phyloP scores from a whole-genome alignment of 768 basidiomycete species.

The Leucosporidium creatinivorum region DNA sequence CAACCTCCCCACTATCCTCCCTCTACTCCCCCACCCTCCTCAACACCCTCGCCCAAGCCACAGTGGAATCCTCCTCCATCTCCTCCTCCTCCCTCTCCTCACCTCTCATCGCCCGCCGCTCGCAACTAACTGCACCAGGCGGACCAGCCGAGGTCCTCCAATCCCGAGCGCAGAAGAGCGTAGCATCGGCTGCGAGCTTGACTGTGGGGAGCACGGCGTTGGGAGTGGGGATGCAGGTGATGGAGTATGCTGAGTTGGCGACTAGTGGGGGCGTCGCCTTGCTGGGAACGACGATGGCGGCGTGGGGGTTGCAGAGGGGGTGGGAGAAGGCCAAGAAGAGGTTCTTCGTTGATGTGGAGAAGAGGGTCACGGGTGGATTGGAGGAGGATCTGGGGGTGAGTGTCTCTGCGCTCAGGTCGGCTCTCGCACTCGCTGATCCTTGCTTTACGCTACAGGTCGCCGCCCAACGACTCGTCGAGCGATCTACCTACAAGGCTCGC shows the following conservation, averaged over 20 bases:
- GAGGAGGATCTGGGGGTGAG: slow-evolving; percentile 27
- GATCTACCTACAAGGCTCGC: slow-evolving; percentile 1
- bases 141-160: slow-evolving; percentile 32
- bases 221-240: background rate
- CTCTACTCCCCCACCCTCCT: slow-evolving; percentile 23
- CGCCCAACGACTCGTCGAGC: background rate
- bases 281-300: slow-evolving; percentile 20
- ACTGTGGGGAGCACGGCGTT: background rate
- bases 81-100: slow-evolving; percentile 18
- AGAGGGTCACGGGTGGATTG: slow-evolving; percentile 20
- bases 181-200: slow-evolving; percentile 3
- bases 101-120: slow-evolving; percentile 19
- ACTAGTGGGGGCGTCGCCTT: slow-evolving; percentile 17
- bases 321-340: slow-evolving; percentile 28
- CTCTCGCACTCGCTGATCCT: background rate
- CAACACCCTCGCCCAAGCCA: slow-evolving; percentile 14
- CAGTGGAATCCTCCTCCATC: background rate
- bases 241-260: slow-evolving; percentile 11
- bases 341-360: slow-evolving; percentile 29
- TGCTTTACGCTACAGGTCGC: slow-evolving; percentile 1
- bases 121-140: slow-evolving; percentile 28
- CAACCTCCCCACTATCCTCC: background rate
- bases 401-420: background rate
- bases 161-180: slow-evolving; percentile 22
- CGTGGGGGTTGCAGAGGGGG: slow-evolving; percentile 31